These are phyloP conservation scores for Xylaria sp. DNA, from an alignment of 2,329 filamentous ascomycete species.

Conservation along the genomic window DNA sequence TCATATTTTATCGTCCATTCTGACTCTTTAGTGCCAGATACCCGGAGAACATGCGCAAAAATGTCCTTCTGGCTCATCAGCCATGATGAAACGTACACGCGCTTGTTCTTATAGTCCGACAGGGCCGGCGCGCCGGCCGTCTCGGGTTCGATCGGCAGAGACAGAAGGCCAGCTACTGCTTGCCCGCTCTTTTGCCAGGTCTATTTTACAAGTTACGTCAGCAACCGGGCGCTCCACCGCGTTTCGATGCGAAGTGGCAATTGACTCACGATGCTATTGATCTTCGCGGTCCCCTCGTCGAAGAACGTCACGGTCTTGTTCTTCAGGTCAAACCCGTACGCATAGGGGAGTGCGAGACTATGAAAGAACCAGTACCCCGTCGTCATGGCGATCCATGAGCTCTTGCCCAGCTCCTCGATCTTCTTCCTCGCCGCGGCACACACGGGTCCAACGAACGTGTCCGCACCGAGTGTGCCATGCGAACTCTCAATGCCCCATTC, in stretches of 20 bases:
- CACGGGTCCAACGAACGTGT: constrained; percentile 37
- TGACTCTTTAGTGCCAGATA: constrained; percentile 59
- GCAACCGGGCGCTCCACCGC: neutral
- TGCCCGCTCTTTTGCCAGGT: constrained; percentile 46
- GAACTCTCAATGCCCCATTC: constrained; percentile 49
- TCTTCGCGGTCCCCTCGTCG: constrained; percentile 61
- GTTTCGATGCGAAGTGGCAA: constrained; percentile 48
- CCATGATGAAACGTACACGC: constrained; percentile 62
- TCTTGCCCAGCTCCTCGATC: constrained; percentile 48
- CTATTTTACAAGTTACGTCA: constrained; percentile 9
- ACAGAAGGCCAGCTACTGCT: constrained; percentile 58
- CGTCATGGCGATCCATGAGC: constrained; percentile 51
- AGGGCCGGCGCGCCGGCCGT: constrained; percentile 47
- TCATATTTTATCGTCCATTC: constrained; percentile 66
- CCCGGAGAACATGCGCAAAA: constrained; percentile 64
- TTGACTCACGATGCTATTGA: constrained; percentile 59
- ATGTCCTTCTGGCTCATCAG: constrained; percentile 67
- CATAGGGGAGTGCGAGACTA: constrained; percentile 47
- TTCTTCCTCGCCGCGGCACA: constrained; percentile 39
- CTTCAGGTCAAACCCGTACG: constrained; percentile 57
- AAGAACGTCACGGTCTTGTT: constrained; percentile 51
- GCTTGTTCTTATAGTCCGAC: constrained; percentile 53
- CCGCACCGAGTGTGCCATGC: constrained; percentile 45
- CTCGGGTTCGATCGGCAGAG: constrained; percentile 49
- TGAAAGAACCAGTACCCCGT: constrained; percentile 62